Percentiles rank a stretch among this genome's conserved stretches.
These are phyloP conservation scores for Podospora comata DNA, from an alignment of 495 filamentous ascomycete genomes.

Conservation along the genomic window DNA sequence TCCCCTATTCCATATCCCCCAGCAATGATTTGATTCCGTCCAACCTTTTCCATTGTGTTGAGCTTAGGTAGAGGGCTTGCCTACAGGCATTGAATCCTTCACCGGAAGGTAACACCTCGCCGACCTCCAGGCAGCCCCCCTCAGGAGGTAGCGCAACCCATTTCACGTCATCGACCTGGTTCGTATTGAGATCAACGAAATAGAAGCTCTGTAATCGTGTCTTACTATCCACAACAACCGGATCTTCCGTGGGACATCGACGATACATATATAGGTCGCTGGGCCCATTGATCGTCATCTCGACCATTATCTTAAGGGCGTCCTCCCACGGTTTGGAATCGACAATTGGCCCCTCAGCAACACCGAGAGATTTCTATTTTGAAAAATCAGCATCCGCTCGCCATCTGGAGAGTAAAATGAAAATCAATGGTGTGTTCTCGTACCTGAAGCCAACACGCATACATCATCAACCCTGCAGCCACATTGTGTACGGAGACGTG, in stretches of 20 bases:
- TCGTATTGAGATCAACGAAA: background rate
- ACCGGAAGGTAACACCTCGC: background rate
- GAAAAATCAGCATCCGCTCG: background rate
- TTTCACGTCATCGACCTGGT: background rate
- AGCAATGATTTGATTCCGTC: no score
- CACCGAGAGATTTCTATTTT: constrained; percentile 5
- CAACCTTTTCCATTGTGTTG: no score
- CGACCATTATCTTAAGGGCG: background rate
- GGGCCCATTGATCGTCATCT: background rate
- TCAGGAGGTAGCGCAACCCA: background rate
- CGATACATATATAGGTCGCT: no score
- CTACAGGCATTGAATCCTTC: no score
- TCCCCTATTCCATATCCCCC: no score
- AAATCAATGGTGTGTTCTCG: background rate
- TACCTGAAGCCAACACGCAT: constrained; percentile 23
- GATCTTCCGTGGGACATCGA: no score
- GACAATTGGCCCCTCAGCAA: background rate
- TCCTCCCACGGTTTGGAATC: background rate
- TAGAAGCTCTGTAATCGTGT: background rate
- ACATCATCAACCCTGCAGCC: constrained; percentile 35
- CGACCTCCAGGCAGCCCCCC: background rate
- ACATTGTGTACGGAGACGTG: constrained; percentile 39
- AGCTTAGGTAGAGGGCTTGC: no score
- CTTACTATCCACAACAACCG: background rate
- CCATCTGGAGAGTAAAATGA: background rate